Percentiles rank a stretch among this genome's conserved stretches.
Evolutionary conservation across 2,329 filamentous ascomycete genomes (phyloP).

Genomic region (Ophiocordyceps camponoti-saundersi): DNA sequence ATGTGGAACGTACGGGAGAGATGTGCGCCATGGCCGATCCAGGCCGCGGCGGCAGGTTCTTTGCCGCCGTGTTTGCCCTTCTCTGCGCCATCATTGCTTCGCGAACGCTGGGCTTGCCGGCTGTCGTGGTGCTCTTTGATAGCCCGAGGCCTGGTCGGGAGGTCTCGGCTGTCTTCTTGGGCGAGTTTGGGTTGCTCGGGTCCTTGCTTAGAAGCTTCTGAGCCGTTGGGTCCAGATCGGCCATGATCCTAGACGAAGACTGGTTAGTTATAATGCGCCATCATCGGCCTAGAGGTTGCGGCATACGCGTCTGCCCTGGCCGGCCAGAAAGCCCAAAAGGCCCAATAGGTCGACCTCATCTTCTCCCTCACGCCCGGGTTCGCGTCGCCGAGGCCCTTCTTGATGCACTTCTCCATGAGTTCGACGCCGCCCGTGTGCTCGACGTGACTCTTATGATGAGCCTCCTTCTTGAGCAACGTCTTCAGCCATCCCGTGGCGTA

Average conservation of each 20-base stretch:
- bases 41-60: conserved; percentile 36
- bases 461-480: conserved; percentile 62
- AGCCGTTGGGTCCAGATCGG: conserved; percentile 58
- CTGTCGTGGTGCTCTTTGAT: conserved; percentile 43
- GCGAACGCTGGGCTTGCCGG: conserved; percentile 50
- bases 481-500: conserved; percentile 73
- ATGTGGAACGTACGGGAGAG: conserved; percentile 29
- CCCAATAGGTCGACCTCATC: conserved; percentile 77
- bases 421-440: conserved; percentile 77
- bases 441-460: conserved; percentile 61
- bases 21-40: conserved; percentile 48
- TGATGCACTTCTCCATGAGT: conserved; percentile 71
- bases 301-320: conserved; percentile 56
- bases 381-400: conserved; percentile 73
- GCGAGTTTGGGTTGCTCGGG: conserved; percentile 59
- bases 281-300: background rate
- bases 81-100: conserved; percentile 77
- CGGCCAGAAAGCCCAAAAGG: conserved; percentile 62
- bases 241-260: conserved; percentile 47
- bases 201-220: conserved; percentile 71
- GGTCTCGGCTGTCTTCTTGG: conserved; percentile 32
- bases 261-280: background rate
- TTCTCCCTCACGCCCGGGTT: conserved; percentile 82
- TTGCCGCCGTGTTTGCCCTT: conserved; percentile 32
- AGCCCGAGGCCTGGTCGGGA: conserved; percentile 41